Base-by-base conservation (phyloP, 2,329 filamentous ascomycete species). In the Colletotrichum kahawae region DNA sequence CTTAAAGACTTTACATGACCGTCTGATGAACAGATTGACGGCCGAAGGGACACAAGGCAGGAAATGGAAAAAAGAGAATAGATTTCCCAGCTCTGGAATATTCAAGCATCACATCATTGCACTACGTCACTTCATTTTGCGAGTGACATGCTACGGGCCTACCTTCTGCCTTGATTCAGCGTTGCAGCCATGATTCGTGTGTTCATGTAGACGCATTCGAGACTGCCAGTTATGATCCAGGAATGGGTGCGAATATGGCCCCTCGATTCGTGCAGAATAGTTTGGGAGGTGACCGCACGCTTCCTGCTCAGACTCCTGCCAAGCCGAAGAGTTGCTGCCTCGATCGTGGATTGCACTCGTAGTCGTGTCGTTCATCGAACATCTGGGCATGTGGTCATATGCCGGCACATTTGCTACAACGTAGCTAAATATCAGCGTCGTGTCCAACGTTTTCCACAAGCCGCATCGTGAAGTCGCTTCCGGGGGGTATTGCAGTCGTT, bases 51-150 rank as follows among this genome's bases (percentile, higher is more conserved):
- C 31, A 34, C 7, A 51, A 24, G 72, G 72, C 62, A 67, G 56
- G 73, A 72, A 54, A 63, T 27, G 68, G 29, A 68, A 63, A 12
- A 59, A 43, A 75, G 29, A 56, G 12, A 75, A 18, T 75, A 75
- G 73, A 72, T 67, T 75, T 60, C 63, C 62, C 48, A 57, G 56
- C 57, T 43, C 43, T 54, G 68, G 68, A 64, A 43, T 72, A 72
- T 64, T 38, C 59, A 63, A 68, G n/a, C 56, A 67, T 66, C 43
- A 63, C 48, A 13, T 67, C 69, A 59, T 64, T 60, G 18, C 21
- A 27, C 36, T 73, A 5, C 10, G 2, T 24, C 27, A 27, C 34
- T 14, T 21, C 7, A 16, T 14, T 2, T 34, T 10, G 18, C 38
- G 16, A 2, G 36, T 33, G 21, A 29, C 24, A 31, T 12, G 4